These are phyloP conservation scores for Lachancea sp. DNA, from an alignment of 805 yeast species.

Conservation along the genomic window DNA sequence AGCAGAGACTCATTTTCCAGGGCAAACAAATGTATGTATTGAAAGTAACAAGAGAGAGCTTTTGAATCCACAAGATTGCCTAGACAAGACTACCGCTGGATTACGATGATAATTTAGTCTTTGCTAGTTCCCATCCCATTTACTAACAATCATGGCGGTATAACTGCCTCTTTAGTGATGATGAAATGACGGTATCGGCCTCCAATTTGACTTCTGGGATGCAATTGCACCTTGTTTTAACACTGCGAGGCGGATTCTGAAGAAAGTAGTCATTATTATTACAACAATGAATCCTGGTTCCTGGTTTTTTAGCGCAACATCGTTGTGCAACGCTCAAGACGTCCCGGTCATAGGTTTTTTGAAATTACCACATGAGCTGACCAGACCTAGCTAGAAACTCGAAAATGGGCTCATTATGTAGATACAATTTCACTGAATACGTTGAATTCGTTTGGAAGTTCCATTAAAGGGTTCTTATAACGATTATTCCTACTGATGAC, in stretches of 20 bases:
- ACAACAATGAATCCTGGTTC: too few species aligned
- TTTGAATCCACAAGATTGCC: too few species aligned
- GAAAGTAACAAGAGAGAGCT: background rate
- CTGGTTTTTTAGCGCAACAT: too few species aligned
- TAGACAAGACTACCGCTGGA: too few species aligned
- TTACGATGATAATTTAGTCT: too few species aligned
- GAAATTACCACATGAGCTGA: background rate
- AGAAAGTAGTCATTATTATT: background rate
- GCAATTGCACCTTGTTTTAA: constrained; percentile 81
- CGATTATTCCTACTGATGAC: background rate
- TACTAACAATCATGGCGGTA: background rate
- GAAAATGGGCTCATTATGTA: background rate
- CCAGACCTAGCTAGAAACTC: background rate
- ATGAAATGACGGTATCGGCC: constrained; percentile 62
- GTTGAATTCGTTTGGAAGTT: background rate
- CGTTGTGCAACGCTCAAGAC: too few species aligned
- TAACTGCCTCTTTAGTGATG: constrained; percentile 39
- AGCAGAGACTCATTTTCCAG: constrained; percentile 82
- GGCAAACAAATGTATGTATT: constrained; percentile 78
- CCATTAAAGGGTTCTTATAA: background rate
- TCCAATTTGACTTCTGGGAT: constrained; percentile 82
- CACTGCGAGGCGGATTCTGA: constrained; percentile 77
- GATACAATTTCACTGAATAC: background rate
- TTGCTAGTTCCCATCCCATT: too few species aligned
- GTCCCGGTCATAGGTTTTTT: background rate